Percentiles rank a stretch among this genome's conserved stretches.
phyloP scores from a whole-genome alignment of 2,329 filamentous ascomycete genomes.

The Talaromyces marneffei region DNA sequence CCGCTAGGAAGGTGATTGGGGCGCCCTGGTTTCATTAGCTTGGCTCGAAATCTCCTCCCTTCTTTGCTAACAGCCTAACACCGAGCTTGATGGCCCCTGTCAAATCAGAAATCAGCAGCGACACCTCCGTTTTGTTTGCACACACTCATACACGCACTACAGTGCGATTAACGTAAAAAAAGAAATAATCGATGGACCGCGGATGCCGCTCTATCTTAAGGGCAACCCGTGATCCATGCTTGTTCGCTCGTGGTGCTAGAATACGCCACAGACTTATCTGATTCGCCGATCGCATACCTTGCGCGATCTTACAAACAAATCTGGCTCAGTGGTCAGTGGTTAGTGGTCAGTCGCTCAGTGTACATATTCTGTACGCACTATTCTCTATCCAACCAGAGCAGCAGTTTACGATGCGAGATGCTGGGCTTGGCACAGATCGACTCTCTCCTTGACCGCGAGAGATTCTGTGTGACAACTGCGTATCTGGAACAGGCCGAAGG shows the following conservation, averaged over 20 bases:
- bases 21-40: constrained; percentile 9
- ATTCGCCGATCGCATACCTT: constrained; percentile 13
- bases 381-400: background rate
- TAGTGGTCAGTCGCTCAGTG: background rate
- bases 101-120: background rate
- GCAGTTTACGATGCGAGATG: background rate
- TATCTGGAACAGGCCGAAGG: background rate
- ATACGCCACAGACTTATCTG: constrained; percentile 2
- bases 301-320: constrained; percentile 9
- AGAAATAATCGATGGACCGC: constrained; percentile 11
- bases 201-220: constrained; percentile 13
- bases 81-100: constrained; percentile 1
- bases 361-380: constrained; percentile 6
- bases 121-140: background rate
- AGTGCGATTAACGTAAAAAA: background rate
- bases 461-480: background rate
- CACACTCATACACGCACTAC: background rate
- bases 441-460: background rate
- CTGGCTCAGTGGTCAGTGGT: background rate
- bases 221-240: constrained; percentile 3
- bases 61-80: background rate
- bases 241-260: constrained; percentile 12
- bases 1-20: constrained; percentile 9
- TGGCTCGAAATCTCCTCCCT: background rate
- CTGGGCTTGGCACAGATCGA: background rate